A percentile compares a stretch with the other conserved stretches of the same genome.
phyloP scores from a whole-genome alignment of 169 alveolate species.

The Amoebophrya sp. region DNA sequence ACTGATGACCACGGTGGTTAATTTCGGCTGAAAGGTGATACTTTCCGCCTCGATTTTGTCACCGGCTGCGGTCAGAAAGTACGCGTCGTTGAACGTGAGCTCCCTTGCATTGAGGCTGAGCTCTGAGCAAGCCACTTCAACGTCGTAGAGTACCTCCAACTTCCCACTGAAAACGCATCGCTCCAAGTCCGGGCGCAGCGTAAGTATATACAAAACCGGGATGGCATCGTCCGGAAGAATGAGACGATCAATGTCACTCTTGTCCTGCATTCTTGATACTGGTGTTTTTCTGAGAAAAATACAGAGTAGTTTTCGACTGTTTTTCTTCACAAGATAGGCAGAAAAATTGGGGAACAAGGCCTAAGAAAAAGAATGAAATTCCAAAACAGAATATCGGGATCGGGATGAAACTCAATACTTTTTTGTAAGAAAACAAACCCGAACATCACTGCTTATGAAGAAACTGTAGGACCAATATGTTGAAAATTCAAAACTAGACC shows the following conservation, averaged over 20 bases:
- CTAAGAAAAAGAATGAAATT: too few relatives aligned
- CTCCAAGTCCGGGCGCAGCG: conserved; percentile 38
- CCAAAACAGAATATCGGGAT: too few relatives aligned
- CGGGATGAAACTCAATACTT: too few relatives aligned
- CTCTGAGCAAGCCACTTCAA: conserved; percentile 27
- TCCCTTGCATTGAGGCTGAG: background rate
- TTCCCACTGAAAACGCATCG: conserved; percentile 34
- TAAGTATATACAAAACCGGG: conserved; percentile 38
- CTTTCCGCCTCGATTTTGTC: conserved; percentile 35
- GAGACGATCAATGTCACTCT: background rate
- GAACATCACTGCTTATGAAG: too few relatives aligned
- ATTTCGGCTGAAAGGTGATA: conserved; percentile 38
- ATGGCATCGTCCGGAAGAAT: conserved; percentile 23
- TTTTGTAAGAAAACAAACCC: too few relatives aligned
- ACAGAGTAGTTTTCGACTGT: too few relatives aligned
- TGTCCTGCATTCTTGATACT: too few relatives aligned
- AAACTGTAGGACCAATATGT: too few relatives aligned
- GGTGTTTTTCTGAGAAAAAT: too few relatives aligned
- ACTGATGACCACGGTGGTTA: background rate
- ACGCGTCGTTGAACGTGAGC: background rate
- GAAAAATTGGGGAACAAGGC: too few relatives aligned
- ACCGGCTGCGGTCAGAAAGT: background rate
- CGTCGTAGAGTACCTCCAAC: conserved; percentile 40
- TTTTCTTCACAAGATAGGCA: too few relatives aligned
- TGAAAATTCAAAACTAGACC: too few relatives aligned